Evolutionary conservation across 495 filamentous ascomycete genomes (phyloP).

Genomic region (Neurospora intermedia): DNA sequence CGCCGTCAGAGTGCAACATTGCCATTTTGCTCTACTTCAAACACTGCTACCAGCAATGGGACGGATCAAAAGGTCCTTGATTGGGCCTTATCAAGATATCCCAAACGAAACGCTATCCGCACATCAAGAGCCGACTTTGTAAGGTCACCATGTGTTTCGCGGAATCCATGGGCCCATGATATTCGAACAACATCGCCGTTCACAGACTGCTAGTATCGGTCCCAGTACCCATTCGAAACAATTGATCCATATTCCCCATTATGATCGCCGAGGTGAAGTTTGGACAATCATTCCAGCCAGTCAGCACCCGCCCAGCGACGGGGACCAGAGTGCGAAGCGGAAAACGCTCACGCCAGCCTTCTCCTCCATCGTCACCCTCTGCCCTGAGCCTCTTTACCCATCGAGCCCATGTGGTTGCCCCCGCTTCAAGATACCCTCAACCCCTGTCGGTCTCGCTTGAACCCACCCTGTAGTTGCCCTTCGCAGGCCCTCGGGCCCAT

Average conservation of each 20-base stretch:
- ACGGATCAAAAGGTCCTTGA: neutral
- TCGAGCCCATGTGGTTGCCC: constrained; percentile 2
- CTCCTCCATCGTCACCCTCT: neutral
- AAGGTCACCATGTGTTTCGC: neutral
- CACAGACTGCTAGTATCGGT: neutral
- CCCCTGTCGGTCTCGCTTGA: constrained; percentile 11
- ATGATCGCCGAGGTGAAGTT: neutral
- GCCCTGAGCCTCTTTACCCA: constrained; percentile 11
- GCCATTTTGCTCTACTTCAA: neutral
- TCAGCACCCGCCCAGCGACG: neutral
- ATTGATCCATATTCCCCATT: neutral
- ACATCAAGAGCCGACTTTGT: neutral
- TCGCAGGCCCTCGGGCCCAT: constrained; percentile 24
- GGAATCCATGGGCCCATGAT: neutral
- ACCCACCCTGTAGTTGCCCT: neutral
- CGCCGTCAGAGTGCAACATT: neutral
- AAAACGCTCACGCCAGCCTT: neutral
- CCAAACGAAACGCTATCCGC: neutral
- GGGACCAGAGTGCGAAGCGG: neutral
- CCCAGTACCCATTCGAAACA: neutral
- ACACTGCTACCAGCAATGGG: neutral
- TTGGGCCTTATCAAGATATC: neutral
- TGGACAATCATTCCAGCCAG: neutral
- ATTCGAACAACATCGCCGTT: neutral
- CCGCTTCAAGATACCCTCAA: constrained; percentile 16